phyloP scores from a whole-genome alignment of 2,329 filamentous ascomycete species.

The Aureobasidium sp. region DNA sequence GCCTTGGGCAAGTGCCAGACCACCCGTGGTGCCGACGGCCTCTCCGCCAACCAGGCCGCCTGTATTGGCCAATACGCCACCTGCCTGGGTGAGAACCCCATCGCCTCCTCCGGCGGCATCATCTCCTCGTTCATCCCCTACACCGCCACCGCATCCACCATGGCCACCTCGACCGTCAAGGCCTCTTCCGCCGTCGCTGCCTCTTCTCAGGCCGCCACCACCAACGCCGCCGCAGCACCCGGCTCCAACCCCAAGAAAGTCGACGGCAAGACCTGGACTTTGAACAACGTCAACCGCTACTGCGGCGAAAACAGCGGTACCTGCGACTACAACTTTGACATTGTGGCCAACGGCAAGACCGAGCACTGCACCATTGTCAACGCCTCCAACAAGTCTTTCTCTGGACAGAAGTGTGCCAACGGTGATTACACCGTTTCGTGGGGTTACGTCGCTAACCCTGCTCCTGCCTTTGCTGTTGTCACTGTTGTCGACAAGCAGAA shows the following conservation, averaged over 20 bases:
- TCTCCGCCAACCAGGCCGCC: slow-evolving; percentile 21
- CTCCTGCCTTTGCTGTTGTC: slow-evolving; percentile 22
- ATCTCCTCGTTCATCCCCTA: not conserved
- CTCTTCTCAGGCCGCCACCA: not conserved
- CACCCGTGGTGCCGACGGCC: not conserved
- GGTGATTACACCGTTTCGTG: slow-evolving; percentile 19
- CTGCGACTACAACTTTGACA: slow-evolving; percentile 26
- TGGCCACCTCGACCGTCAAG: slow-evolving; percentile 5
- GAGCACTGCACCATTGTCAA: slow-evolving; percentile 22
- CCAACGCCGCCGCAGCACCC: not conserved
- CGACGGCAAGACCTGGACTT: slow-evolving; percentile 20
- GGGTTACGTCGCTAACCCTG: slow-evolving; percentile 23
- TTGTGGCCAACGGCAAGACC: slow-evolving; percentile 20
- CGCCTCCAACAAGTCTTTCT: slow-evolving; percentile 19
- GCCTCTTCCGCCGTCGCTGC: slow-evolving; percentile 2
- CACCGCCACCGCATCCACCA: not conserved
- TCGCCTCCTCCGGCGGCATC: not conserved
- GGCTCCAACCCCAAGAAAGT: slow-evolving; percentile 17
- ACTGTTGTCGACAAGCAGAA: slow-evolving; percentile 18
- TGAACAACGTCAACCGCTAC: slow-evolving; percentile 24
- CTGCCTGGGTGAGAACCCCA: slow-evolving; percentile 18
- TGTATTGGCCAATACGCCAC: slow-evolving; percentile 10
- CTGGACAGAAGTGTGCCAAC: slow-evolving; percentile 17
- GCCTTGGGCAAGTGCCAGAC: slow-evolving; percentile 5
- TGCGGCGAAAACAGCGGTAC: slow-evolving; percentile 19